Evolutionary conservation across 2,329 filamentous ascomycete species (phyloP), one percentile per base, ranked within the genome.

Genomic region (Aphanocladium album): DNA sequence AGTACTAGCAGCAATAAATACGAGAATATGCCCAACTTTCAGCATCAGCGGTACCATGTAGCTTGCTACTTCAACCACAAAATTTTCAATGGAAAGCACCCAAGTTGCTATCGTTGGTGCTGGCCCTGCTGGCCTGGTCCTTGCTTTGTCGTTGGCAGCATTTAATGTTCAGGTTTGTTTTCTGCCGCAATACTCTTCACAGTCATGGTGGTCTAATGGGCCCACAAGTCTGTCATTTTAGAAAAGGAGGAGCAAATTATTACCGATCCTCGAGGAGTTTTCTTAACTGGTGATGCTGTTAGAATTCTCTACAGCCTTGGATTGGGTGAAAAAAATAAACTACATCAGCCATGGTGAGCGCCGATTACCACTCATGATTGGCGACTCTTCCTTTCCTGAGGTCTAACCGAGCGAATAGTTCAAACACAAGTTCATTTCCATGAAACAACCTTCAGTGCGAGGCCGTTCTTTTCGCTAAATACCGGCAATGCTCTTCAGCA

Each of bases 271-370:
- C 62, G 70, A 12, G 70, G 70, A 5, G 71, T 72, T 33, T 67
- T 66, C 1, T 60, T 72, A 12, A 67, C 70, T 33, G 70, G 70
- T 49, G 70, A 72, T 59, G 70, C 68, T 7, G 67, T 72, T 45
- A 66, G 70, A 4, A 41, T 60, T 14, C 46, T 69, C 2, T 67
- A 71, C 30, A 64, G 52, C 1, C 50, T 64, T 8, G 69, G 68
- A 3, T 55, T 70, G 6, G 69, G 69, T 30, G 63, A 66, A 6
- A 58, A 67, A 16, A 43, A n/a, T 43, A 43, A 17, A 16, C 16
- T 43, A 43, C 39, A 43, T 43, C n/a, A 19, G 39, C 14, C 39
- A 43, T 43, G 39, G 39, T 43, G n/a, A 16, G 39, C 39, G 7
- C 16, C n/a, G 54, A 35, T 35, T 35, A 35, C 33, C 33, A 35